These are phyloP conservation scores for Naganishia liquefaciens DNA, from an alignment of 1,284 basidiomycete genomes.

Conservation along the genomic window DNA sequence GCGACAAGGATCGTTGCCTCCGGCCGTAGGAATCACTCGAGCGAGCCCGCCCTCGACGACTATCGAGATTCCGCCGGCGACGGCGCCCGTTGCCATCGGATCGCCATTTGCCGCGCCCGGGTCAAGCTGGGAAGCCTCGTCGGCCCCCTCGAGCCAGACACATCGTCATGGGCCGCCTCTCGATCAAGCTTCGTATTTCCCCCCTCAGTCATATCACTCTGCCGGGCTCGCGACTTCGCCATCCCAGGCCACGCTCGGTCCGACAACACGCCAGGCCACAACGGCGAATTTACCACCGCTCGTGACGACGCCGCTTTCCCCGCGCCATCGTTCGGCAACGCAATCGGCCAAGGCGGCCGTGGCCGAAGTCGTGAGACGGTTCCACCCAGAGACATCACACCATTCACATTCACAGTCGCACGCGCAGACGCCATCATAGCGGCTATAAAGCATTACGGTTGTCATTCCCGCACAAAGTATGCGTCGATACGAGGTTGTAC, in stretches of 20 bases:
- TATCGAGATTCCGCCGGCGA: constrained; percentile 4
- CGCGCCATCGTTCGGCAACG: constrained; percentile 40
- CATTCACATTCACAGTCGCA: constrained; percentile 21
- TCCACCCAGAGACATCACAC: constrained; percentile 36
- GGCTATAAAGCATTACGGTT: not conserved
- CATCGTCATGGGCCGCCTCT: not conserved
- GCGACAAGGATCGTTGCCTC: constrained; percentile 5
- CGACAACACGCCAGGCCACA: not conserved
- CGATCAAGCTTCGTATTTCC: constrained; percentile 16
- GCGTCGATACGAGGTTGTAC: too few relatives aligned
- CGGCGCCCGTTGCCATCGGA: not conserved
- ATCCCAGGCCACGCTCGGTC: not conserved
- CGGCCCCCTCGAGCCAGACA: not conserved
- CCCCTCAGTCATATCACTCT: not conserved
- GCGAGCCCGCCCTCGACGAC: constrained; percentile 25
- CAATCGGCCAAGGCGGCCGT: constrained; percentile 52
- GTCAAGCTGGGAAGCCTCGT: not conserved
- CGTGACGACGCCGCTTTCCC: constrained; percentile 21
- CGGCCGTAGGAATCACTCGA: constrained; percentile 34
- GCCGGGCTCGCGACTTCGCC: not conserved
- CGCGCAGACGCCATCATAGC: constrained; percentile 4
- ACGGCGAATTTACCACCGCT: constrained; percentile 16
- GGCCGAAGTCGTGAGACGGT: constrained; percentile 49
- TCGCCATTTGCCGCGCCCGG: not conserved
- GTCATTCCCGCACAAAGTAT: not conserved